Evolutionary conservation across 306 rosid species (phyloP).

Genomic region (Glycine latifolia): DNA sequence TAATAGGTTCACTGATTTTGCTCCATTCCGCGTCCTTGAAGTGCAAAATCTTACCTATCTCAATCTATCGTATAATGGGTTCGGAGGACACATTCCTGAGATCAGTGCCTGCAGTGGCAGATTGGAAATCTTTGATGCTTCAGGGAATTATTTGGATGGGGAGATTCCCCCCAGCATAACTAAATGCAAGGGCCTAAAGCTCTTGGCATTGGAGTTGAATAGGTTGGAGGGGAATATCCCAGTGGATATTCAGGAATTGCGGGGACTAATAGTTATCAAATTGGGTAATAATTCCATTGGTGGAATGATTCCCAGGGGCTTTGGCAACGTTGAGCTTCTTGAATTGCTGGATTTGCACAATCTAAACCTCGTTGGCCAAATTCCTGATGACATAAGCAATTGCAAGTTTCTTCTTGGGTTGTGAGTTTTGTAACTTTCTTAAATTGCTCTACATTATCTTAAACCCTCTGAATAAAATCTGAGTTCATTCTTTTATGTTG

Average conservation of each 20-base stretch:
- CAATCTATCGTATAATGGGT: slow-evolving; percentile 72
- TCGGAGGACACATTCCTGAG: slow-evolving; percentile 74
- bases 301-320: slow-evolving; percentile 70
- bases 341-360: slow-evolving; percentile 84
- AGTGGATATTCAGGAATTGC: slow-evolving; percentile 57
- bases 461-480: slow-evolving; percentile 45
- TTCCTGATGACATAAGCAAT: slow-evolving; percentile 74
- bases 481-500: slow-evolving; percentile 47
- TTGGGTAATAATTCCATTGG: slow-evolving; percentile 78
- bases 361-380: slow-evolving; percentile 79
- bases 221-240: slow-evolving; percentile 78
- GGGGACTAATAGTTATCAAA: slow-evolving; percentile 69
- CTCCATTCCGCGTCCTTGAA: slow-evolving; percentile 75
- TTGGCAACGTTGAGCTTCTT: slow-evolving; percentile 80
- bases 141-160: slow-evolving; percentile 81
- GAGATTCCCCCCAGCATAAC: slow-evolving; percentile 81
- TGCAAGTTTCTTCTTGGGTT: slow-evolving; percentile 89
- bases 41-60: slow-evolving; percentile 69
- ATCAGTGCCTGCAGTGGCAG: slow-evolving; percentile 67
- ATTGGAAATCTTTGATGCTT: slow-evolving; percentile 81
- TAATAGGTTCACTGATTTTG: slow-evolving; percentile 70
- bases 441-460: slow-evolving; percentile 42
- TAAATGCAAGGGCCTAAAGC: slow-evolving; percentile 72
- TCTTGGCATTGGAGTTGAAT: slow-evolving; percentile 78
- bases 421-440: slow-evolving; percentile 71